phyloP scores from a whole-genome alignment of 2,329 filamentous ascomycete genomes.

The Chlorencoelia australis region DNA sequence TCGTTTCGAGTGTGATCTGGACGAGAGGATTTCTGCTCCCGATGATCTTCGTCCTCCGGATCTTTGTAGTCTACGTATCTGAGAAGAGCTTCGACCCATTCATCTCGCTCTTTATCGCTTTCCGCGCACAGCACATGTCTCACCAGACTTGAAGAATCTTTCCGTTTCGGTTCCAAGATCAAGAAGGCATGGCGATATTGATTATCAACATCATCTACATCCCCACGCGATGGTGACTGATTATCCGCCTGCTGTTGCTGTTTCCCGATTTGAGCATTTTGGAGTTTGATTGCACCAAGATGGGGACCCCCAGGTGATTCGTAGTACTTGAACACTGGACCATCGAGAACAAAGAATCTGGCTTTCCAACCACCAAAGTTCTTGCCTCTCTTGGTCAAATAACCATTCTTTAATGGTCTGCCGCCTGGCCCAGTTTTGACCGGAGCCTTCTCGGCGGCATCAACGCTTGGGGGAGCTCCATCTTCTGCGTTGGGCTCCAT shows the following conservation, averaged over 20 bases:
- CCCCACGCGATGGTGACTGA: constrained; percentile 47
- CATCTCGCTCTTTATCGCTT: constrained; percentile 82
- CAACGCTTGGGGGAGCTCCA: constrained; percentile 30
- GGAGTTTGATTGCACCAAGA: constrained; percentile 85
- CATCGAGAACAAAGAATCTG: constrained; percentile 59
- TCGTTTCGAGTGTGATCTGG: constrained; percentile 31
- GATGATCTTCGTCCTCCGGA: constrained; percentile 45
- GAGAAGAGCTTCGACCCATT: constrained; percentile 84
- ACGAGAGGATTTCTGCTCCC: constrained; percentile 25
- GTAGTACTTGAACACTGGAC: constrained; percentile 73
- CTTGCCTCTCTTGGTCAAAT: constrained; percentile 92
- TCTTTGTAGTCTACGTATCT: constrained; percentile 77
- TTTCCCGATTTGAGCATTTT: constrained; percentile 86
- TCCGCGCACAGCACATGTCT: constrained; percentile 94
- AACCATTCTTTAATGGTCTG: constrained; percentile 70
- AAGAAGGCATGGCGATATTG: constrained; percentile 96
- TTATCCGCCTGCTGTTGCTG: constrained; percentile 55
- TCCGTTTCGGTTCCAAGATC: constrained; percentile 90
- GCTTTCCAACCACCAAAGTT: constrained; percentile 99
- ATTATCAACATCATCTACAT: constrained; percentile 71
- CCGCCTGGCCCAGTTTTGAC: constrained; percentile 47
- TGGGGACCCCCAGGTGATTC: constrained; percentile 85
- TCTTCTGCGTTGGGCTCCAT: constrained; percentile 54
- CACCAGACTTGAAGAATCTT: constrained; percentile 78
- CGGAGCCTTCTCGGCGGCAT: constrained; percentile 30